phyloP scores from a whole-genome alignment of 1,139 yeast species.

The Saccharomycopsis phalli region DNA sequence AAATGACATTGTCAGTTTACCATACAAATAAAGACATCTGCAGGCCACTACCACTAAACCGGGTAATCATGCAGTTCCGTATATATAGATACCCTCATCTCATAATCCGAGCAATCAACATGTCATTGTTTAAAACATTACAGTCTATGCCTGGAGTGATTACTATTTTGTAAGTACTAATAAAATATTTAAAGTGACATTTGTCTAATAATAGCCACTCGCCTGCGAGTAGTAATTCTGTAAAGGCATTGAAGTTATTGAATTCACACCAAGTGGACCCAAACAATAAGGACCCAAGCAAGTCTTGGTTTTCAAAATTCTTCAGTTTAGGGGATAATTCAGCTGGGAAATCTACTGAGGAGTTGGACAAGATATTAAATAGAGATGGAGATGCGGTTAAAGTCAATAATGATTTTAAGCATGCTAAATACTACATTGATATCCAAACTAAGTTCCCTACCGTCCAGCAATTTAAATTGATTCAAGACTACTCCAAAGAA shows the following conservation, averaged over 20 bases:
- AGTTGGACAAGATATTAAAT: conserved; percentile 16
- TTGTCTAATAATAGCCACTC: conserved; percentile 11
- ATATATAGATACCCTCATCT: too few relatives aligned
- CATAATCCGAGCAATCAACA: too few relatives aligned
- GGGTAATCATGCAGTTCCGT: too few relatives aligned
- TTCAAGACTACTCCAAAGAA: conserved; percentile 7
- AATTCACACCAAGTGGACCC: conserved; percentile 13
- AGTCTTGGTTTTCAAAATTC: conserved; percentile 13
- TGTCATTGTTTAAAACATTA: conserved; percentile 18
- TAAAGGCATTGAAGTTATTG: conserved; percentile 8
- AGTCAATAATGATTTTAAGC: conserved; percentile 17
- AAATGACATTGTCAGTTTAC: too few relatives aligned
- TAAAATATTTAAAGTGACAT: not conserved
- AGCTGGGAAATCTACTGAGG: conserved; percentile 5
- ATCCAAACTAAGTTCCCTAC: conserved; percentile 18
- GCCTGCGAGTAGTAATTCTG: conserved; percentile 7
- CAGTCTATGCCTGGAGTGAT: conserved; percentile 19
- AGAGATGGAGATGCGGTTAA: not conserved
- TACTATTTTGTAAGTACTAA: conserved; percentile 16
- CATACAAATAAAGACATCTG: too few relatives aligned
- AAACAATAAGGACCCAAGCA: not conserved
- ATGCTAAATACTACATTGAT: conserved; percentile 17
- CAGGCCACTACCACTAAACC: too few relatives aligned
- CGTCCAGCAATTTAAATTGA: conserved; percentile 14
- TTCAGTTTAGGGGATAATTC: conserved; percentile 2